Conservation (phyloP, 805 yeast species). For the Monosporozyma solicola region DNA sequence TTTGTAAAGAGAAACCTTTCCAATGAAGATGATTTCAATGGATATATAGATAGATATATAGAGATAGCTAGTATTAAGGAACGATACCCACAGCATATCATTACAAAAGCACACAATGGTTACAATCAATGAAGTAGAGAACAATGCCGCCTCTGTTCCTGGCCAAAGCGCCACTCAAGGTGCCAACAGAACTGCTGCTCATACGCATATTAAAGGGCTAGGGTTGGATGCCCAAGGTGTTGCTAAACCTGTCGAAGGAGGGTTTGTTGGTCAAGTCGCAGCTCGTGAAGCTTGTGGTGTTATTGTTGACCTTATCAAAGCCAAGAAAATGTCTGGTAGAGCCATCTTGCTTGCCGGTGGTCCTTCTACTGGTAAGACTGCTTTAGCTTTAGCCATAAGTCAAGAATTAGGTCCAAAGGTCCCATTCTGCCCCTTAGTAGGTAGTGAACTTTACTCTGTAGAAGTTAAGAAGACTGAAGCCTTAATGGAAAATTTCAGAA, state of each 20-base stretch:
- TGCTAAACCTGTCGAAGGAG: constrained; percentile 81
- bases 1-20: not conserved
- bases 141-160: constrained; percentile 35
- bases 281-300: constrained; percentile 92
- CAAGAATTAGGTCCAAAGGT: constrained; percentile 96
- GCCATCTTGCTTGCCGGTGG: constrained; percentile 96
- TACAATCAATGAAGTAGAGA: constrained; percentile 68
- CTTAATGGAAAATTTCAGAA: constrained; percentile 90
- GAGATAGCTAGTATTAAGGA: not conserved
- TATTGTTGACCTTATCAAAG: constrained; percentile 85
- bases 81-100: not conserved
- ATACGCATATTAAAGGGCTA: constrained; percentile 90
- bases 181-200: constrained; percentile 72
- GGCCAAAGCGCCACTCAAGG: constrained; percentile 32
- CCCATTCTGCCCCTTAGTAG: constrained; percentile 96
- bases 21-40: not conserved
- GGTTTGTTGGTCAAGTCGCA: constrained; percentile 63
- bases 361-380: constrained; percentile 98
- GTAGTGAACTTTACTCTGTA: constrained; percentile 88
- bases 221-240: constrained; percentile 86
- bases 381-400: constrained; percentile 89
- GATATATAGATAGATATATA: not conserved
- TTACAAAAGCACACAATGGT: constrained; percentile 40
- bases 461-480: constrained; percentile 96
- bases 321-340: constrained; percentile 88